Evolutionary conservation across 495 filamentous ascomycete species (phyloP), one percentile per base, ranked within the genome.

Genomic region (Neurospora africana): DNA sequence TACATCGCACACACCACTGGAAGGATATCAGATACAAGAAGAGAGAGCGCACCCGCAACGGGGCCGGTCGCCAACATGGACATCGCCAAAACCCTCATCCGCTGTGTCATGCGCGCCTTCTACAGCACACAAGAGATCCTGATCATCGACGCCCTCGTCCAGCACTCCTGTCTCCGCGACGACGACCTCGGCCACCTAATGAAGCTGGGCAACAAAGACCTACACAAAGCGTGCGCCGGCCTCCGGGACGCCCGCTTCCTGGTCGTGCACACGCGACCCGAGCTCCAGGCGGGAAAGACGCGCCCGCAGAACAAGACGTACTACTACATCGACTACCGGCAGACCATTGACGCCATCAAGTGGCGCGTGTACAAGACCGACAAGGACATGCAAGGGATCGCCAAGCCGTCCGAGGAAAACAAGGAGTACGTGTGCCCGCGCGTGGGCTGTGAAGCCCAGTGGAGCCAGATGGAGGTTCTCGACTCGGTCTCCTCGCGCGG

Each of bases 301-400:
- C 91, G 93, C 13, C 91, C 93, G 4, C 88, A 91, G 58, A 92
- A 90, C 77, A 89, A 92, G 58, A 97, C 94, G 69, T 98, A 97
- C 84, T 99, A 96, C 82, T 99, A 92, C 82, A 93, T 99, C 82
- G 93, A 97, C 77, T 93, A 95, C 76, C 93, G 95, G 70, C 92
- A 91, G 43, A 92, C 94, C 71, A 91, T 99, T 79, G 95, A 99
- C 81, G 94, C 93, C 17, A 94, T 97, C 84, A 99, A 99, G 77
- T 99, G 91, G 84, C 91, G 92, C 74, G 90, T 97, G 70, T 93
- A 93, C 79, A 88, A 88, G 68, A 84, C 97, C 72, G 93, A 93
- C 70, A 91, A 93, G 78, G 89, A 88, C 27, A 93, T 98, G 74
- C 93, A 97, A 78, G 86, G 88, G 17, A 89, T 91, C 72, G 91